Evolutionary conservation across 441 rosid species (phyloP), one percentile per base, ranked within the genome.

Genomic region (Raphanus hybrid): DNA sequence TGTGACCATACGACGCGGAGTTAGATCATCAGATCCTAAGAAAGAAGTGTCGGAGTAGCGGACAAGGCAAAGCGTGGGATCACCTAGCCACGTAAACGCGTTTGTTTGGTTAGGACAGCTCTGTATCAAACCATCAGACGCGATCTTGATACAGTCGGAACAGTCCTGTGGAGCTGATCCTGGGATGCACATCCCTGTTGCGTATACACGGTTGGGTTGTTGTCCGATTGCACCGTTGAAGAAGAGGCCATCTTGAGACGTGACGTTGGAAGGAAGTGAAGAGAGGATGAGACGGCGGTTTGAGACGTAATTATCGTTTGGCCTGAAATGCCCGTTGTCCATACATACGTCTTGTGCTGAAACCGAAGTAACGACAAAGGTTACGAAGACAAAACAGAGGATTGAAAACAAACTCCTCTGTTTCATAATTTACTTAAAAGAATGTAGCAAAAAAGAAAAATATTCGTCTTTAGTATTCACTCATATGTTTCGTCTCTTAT

Each of bases 41-140:
- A 79, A 66, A 23, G 79, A 57, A 6, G 79, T 70, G 69, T 81
- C 78, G 26, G 92, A 81, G 75, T 84, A 87, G 6, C 87, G 83
- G 1, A 87, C 70, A 83, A 66, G 34, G 35, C 91, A 86, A 57
- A 75, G 74, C 60, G 74, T 75, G 2, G 79, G 69, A 0, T 57
- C 34, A n/a, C 81, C 82, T 29, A 74, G 72, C 85, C 86, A 83
- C 0, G 61, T 8, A 10, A 37, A 39, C 2, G 90, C 84, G 7
- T 74, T 79, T 65, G 80, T 86, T 54, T 84, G 81, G 73, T 75
- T 66, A 9, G 89, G 82, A 69, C 90, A 90, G 0, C 0, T 23
- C 18, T 41, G 1, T 34, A 18, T 1, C 9, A 90, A 27, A 4
- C 15, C 48, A 2, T 73, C 48, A 45, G 73, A 64, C 0, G 78